Percentiles rank a stretch among this genome's conserved stretches.
These are phyloP conservation scores for Aspergillus ostianus DNA, from an alignment of 495 filamentous ascomycete species.

Conservation along the genomic window DNA sequence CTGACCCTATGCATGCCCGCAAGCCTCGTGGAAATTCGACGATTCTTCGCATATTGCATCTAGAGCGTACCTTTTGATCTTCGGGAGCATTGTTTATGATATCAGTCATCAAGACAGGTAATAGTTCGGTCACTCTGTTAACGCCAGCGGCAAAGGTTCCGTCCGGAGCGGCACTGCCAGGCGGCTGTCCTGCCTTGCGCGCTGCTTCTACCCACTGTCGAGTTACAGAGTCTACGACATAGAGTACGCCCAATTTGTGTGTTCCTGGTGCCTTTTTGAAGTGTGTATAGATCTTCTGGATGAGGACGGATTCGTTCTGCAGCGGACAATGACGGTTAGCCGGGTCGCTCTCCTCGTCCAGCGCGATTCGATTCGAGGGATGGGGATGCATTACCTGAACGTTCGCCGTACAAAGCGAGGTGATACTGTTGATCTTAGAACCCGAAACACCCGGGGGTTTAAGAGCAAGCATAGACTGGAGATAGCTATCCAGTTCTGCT, in stretches of 20 bases:
- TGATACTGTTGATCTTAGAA: conserved; percentile 83
- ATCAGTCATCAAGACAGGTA: conserved; percentile 93
- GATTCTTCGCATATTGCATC: conserved; percentile 28
- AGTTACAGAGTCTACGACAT: conserved; percentile 99
- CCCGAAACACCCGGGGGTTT: conserved; percentile 94
- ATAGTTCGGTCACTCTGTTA: conserved; percentile 91
- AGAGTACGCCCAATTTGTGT: conserved; percentile 98
- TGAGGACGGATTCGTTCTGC: conserved; percentile 91
- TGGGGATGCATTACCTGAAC: conserved; percentile 73
- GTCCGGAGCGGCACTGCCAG: conserved; percentile 73
- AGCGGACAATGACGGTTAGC: conserved; percentile 33
- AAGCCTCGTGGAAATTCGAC: conserved; percentile 27
- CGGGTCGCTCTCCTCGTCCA: conserved; percentile 20
- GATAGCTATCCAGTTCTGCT: conserved; percentile 83
- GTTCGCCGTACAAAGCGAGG: conserved; percentile 79
- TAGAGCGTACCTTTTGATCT: conserved; percentile 96
- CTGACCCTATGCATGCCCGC: conserved; percentile 32
- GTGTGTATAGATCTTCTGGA: conserved; percentile 94
- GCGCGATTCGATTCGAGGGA: not conserved
- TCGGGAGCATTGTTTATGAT: conserved; percentile 83
- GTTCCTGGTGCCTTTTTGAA: conserved; percentile 94
- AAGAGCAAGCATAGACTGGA: conserved; percentile 86
- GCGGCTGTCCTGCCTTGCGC: conserved; percentile 75
- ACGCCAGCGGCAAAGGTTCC: conserved; percentile 94
- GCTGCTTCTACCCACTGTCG: conserved; percentile 97